A percentile compares a stretch with the other conserved stretches of the same genome.
Evolutionary conservation across 2,329 filamentous ascomycete genomes (phyloP).

Genomic region (Fusarium floridanum): DNA sequence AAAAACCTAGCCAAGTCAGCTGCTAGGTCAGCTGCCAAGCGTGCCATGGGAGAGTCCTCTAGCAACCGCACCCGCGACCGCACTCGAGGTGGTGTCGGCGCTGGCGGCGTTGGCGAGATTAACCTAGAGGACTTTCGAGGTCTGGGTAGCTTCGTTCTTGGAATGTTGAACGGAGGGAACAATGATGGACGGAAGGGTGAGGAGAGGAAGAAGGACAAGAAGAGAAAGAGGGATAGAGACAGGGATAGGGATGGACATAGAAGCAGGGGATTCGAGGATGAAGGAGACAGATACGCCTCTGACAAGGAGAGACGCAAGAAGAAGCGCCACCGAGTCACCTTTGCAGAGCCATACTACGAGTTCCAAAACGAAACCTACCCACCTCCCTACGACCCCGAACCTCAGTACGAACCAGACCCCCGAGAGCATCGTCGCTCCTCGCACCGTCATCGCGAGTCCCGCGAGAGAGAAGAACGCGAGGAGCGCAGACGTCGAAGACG

Average conservation of each 20-base stretch:
- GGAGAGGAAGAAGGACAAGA: slow-evolving; percentile 30
- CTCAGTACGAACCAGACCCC: background rate
- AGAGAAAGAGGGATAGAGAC: slow-evolving; percentile 31
- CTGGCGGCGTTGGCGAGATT: slow-evolving; percentile 28
- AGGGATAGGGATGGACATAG: slow-evolving; percentile 23
- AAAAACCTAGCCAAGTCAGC: slow-evolving; percentile 43
- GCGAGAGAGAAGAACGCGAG: slow-evolving; percentile 25
- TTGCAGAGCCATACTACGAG: slow-evolving; percentile 41
- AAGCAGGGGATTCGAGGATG: slow-evolving; percentile 18
- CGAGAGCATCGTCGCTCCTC: background rate
- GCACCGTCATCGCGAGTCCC: background rate
- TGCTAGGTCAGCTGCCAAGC: slow-evolving; percentile 42
- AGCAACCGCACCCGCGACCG: slow-evolving; percentile 27
- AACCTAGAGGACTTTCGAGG: slow-evolving; percentile 40
- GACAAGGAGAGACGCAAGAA: slow-evolving; percentile 39
- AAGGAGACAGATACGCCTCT: slow-evolving; percentile 29
- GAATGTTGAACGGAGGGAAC: slow-evolving; percentile 35
- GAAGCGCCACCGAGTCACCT: slow-evolving; percentile 39
- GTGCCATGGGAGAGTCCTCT: slow-evolving; percentile 35
- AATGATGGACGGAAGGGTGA: slow-evolving; percentile 22
- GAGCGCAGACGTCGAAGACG: slow-evolving; percentile 36
- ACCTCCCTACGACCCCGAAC: slow-evolving; percentile 17
- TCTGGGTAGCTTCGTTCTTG: slow-evolving; percentile 42
- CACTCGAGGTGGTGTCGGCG: slow-evolving; percentile 18
- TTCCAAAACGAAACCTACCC: slow-evolving; percentile 32